These are phyloP conservation scores for Leucogyrophana mollusca DNA, from an alignment of 768 basidiomycete species.

Conservation along the genomic window DNA sequence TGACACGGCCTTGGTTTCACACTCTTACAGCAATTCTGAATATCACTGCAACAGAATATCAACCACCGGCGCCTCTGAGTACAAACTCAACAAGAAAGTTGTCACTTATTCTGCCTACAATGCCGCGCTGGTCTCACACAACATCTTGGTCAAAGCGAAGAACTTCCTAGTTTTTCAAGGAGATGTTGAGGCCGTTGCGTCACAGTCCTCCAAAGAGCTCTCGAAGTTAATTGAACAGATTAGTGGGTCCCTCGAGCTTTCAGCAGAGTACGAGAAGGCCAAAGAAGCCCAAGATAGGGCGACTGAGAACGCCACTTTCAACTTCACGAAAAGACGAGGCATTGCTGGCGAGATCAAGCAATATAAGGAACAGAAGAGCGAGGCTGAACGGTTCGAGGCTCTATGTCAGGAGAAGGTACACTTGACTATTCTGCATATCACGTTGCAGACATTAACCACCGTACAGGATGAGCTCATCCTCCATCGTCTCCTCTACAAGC, in stretches of 20 bases:
- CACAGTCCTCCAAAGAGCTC: conserved; percentile 89
- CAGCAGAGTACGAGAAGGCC: conserved; percentile 84
- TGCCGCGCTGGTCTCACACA: conserved; percentile 79
- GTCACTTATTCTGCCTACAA: conserved; percentile 92
- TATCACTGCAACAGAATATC: conserved; percentile 62
- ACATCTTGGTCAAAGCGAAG: conserved; percentile 98
- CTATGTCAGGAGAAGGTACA: conserved; percentile 73
- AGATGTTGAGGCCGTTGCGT: conserved; percentile 96
- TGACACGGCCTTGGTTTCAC: conserved; percentile 13
- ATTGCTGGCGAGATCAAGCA: conserved; percentile 95
- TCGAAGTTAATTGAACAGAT: conserved; percentile 93
- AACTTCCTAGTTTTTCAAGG: conserved; percentile 99
- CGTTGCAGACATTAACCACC: not conserved
- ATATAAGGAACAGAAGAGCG: conserved; percentile 94
- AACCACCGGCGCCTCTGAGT: conserved; percentile 84
- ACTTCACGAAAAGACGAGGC: conserved; percentile 91
- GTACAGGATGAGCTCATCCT: conserved; percentile 78
- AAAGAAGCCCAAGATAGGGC: conserved; percentile 86
- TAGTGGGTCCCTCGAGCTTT: conserved; percentile 88
- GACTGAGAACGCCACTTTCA: conserved; percentile 91
- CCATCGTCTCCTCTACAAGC: conserved; percentile 79
- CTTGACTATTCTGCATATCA: conserved; percentile 9
- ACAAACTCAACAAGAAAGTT: conserved; percentile 76
- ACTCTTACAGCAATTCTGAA: conserved; percentile 3
- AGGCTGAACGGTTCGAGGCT: conserved; percentile 84